Conservation (phyloP, 2,329 filamentous ascomycete genomes). For the Orbilia ellipsospora region DNA sequence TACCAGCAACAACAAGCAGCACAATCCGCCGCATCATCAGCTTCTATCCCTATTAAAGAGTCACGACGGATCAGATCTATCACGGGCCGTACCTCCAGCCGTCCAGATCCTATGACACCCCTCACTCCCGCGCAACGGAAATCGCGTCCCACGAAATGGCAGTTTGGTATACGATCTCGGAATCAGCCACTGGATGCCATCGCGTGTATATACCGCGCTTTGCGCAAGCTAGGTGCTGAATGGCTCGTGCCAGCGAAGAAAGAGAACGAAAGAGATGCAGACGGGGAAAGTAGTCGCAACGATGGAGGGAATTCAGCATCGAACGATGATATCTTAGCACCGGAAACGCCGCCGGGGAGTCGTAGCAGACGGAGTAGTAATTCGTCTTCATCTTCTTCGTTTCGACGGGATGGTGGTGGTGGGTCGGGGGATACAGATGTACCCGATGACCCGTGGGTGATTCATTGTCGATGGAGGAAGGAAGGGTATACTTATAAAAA, state of each 20-base stretch:
- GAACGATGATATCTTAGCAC: conserved; percentile 69
- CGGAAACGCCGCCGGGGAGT: conserved; percentile 60
- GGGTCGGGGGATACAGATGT: conserved; percentile 60
- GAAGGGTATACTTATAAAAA: conserved; percentile 60
- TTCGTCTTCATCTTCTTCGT: conserved; percentile 58
- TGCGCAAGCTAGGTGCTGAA: conserved; percentile 85
- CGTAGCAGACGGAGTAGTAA: conserved; percentile 52
- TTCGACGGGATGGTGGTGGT: conserved; percentile 62
- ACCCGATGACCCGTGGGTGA: conserved; percentile 59
- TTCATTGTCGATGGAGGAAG: conserved; percentile 59
- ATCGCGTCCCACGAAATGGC: conserved; percentile 86
- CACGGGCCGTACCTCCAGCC: conserved; percentile 36
- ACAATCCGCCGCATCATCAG: conserved; percentile 62
- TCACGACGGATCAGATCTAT: conserved; percentile 42
- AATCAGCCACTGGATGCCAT: conserved; percentile 96
- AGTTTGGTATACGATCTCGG: conserved; percentile 94
- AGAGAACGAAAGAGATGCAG: conserved; percentile 71
- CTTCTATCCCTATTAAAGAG: conserved; percentile 56
- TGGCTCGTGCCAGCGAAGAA: conserved; percentile 71
- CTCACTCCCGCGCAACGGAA: conserved; percentile 36
- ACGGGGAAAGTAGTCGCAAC: conserved; percentile 63
- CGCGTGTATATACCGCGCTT: conserved; percentile 91
- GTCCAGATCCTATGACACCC: conserved; percentile 54
- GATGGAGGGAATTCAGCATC: conserved; percentile 64
- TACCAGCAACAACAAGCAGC: conserved; percentile 64